Conservation (phyloP, 257 asterid species). For the Paulownia fortunei region DNA sequence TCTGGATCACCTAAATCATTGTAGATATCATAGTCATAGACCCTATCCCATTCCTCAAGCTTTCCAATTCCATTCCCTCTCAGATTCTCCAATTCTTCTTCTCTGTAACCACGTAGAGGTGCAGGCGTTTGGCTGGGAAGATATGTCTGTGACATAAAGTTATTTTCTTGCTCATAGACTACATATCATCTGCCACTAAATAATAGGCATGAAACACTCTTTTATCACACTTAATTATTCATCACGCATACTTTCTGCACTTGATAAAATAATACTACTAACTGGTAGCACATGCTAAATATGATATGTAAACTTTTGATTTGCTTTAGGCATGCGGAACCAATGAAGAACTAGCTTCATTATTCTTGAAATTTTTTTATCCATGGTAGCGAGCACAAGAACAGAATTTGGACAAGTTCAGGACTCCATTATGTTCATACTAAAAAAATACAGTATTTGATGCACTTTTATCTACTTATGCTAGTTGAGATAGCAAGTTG, state of each 20-base stretch:
- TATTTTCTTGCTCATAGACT: not conserved
- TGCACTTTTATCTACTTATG: too few relatives aligned
- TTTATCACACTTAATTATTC: not conserved
- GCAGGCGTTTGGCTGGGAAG: slow-evolving; percentile 78
- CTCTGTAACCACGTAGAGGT: slow-evolving; percentile 58
- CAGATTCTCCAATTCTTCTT: slow-evolving; percentile 61
- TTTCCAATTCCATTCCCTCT: slow-evolving; percentile 73
- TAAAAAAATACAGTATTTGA: too few relatives aligned
- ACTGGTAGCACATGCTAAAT: not conserved
- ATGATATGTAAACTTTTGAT: not conserved
- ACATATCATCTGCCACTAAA: not conserved
- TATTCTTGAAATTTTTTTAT: not conserved
- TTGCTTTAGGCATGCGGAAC: not conserved
- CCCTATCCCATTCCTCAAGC: slow-evolving; percentile 77
- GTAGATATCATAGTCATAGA: slow-evolving; percentile 72
- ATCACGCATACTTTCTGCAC: too few relatives aligned
- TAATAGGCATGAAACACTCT: not conserved
- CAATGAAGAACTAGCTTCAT: not conserved
- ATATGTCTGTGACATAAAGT: slow-evolving; percentile 50
- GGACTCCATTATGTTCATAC: too few relatives aligned
- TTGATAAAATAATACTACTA: too few relatives aligned
- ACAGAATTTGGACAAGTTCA: not conserved
- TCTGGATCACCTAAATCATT: slow-evolving; percentile 83
- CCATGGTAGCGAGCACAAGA: not conserved
- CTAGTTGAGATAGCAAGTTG: not conserved